These are phyloP conservation scores for Lentinula novae-zelandiae DNA, from an alignment of 1,284 basidiomycete species.

Conservation along the genomic window DNA sequence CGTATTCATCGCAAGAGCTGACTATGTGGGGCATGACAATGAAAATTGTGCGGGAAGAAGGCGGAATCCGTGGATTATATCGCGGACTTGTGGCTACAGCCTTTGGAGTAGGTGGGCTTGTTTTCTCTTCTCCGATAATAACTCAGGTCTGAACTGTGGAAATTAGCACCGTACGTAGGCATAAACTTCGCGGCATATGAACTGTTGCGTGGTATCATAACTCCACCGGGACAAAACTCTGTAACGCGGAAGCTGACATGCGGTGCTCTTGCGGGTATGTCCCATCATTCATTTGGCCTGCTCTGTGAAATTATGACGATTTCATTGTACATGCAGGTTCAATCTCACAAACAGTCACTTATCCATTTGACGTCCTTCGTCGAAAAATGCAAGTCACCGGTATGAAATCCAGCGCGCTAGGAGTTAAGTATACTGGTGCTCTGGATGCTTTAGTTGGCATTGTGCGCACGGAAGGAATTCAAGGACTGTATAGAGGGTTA, in stretches of 20 bases:
- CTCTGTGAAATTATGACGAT: conserved; percentile 4
- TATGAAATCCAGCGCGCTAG: conserved; percentile 61
- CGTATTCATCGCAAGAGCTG: conserved; percentile 52
- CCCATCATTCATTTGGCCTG: conserved; percentile 12
- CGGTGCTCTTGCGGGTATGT: conserved; percentile 71
- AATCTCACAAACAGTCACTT: conserved; percentile 91
- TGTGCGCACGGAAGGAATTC: conserved; percentile 68
- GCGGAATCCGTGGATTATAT: conserved; percentile 84
- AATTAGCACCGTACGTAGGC: conserved; percentile 80
- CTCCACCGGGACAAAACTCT: conserved; percentile 71
- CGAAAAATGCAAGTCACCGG: conserved; percentile 96
- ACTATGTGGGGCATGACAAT: conserved; percentile 87
- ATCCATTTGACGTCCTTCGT: conserved; percentile 92
- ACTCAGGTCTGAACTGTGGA: not conserved
- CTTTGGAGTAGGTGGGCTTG: conserved; percentile 57
- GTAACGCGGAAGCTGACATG: conserved; percentile 65
- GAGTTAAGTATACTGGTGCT: conserved; percentile 73
- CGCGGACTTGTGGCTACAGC: conserved; percentile 87
- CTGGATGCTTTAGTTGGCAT: conserved; percentile 74
- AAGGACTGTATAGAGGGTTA: conserved; percentile 81
- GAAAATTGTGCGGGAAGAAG: conserved; percentile 89
- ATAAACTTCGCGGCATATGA: conserved; percentile 85
- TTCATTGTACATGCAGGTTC: conserved; percentile 42
- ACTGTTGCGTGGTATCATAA: conserved; percentile 64
- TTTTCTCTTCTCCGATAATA: not conserved